Evolutionary conservation across 371 early-diverging fungal species (phyloP).

Genomic region (Rhizomucor miehei): DNA sequence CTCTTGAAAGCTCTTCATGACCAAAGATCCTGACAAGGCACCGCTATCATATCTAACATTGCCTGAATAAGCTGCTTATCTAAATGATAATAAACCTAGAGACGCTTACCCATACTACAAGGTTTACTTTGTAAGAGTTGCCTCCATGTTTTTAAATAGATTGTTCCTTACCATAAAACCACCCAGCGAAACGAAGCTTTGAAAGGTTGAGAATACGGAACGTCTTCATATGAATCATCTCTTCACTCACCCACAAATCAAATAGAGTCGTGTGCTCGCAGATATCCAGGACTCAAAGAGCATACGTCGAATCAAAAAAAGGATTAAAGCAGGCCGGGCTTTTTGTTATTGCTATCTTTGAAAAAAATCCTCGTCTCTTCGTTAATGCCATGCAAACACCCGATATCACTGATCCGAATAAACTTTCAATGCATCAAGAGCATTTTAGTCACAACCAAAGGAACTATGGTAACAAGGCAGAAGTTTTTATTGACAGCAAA

Average conservation of each 20-base stretch:
- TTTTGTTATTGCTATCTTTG: too few species aligned
- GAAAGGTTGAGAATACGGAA: not conserved
- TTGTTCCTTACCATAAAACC: slow-evolving; percentile 37
- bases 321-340: too few species aligned
- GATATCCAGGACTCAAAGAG: not conserved
- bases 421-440: too few species aligned
- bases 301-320: not conserved
- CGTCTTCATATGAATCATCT: not conserved
- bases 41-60: slow-evolving; percentile 46
- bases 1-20: slow-evolving; percentile 32
- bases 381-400: too few species aligned
- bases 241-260: slow-evolving; percentile 8
- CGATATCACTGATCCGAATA: too few species aligned
- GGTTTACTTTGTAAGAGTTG: not conserved
- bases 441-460: too few species aligned
- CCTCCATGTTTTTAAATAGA: not conserved
- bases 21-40: slow-evolving; percentile 35
- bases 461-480: too few species aligned
- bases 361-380: too few species aligned
- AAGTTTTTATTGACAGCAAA: too few species aligned
- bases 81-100: not conserved
- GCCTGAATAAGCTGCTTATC: not conserved
- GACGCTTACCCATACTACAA: slow-evolving; percentile 21
- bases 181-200: slow-evolving; percentile 41
- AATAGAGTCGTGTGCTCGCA: slow-evolving; percentile 3